Evolutionary conservation across 352 stramenopile species (phyloP), one percentile per base, ranked within the genome.

Genomic region (Porosira glacialis): DNA sequence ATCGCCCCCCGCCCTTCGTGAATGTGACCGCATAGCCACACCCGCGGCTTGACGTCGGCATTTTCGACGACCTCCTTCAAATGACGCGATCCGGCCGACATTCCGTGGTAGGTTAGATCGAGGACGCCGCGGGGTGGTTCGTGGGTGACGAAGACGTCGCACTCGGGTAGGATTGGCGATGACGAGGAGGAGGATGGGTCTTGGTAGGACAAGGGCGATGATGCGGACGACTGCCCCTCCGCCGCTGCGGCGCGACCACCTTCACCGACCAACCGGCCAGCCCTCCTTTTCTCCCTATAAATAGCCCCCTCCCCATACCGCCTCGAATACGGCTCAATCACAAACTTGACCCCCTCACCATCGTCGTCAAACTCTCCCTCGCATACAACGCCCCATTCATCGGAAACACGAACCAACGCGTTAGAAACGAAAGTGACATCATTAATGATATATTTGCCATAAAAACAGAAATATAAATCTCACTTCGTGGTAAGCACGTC

Each of bases 21-120:
- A 70, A 89, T 89, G 48, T 89, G 81, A 48, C 81, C 81, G 63
- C 80, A 85, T 2, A 87, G 41, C 82, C 82, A 89, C 8, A 89
- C 44, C 11, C 48, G 28, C 2, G 78, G 81, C 44, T 78, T 78
- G 19, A 55, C 11, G 17, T 61, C 41, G 27, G 57, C 49, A 33
- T 44, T 10, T 22, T 72, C 50, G 7, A 87, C 73, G 15, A 73
- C 41, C 43, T 74, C 53, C 49, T 57, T 72, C 36, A 89, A 69
- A 61, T 68, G 77, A 24, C 31, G 43, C 26, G 57, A 80, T 21
- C 82, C 82, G 15, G 67, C 78, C 19, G 70, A 57, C 49, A 77
- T 70, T 22, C 67, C 77, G 11, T 70, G 59, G 70, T 81, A 81
- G 5, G 65, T 83, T 36, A 66, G 21, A 59, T 89, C 82, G 11